Evolutionary conservation across 495 filamentous ascomycete genomes (phyloP), one percentile per base, ranked within the genome.

Genomic region (Trichoderma reesei): DNA sequence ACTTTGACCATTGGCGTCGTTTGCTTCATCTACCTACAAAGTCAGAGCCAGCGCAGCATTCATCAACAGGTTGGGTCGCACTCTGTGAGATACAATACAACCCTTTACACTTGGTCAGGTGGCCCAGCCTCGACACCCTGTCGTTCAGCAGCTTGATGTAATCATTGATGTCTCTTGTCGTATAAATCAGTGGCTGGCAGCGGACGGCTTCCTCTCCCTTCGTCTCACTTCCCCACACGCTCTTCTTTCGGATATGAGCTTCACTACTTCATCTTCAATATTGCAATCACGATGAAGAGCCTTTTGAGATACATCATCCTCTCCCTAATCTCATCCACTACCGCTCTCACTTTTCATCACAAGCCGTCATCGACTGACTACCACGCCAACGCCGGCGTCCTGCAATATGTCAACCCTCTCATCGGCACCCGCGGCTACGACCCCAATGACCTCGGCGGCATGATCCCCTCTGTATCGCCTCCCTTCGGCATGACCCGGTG

Each of bases 401-500:
- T 73, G 7, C 64, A 65, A 63, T 69, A 71, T 46, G 72, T 73
- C 31, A 72, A 73, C 33, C 70, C 72, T 13, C 69, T 68, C 36
- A 69, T 73, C 37, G 70, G 72, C 18, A 73, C 72, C 18, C 66
- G 65, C 6, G 69, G 72, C 8, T 41, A 61, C n/a, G 68, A 68
- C 10, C 68, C 72, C 0, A 60, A 73, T 36, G 70, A 68, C 46
- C 71, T 71, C 44, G 72, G 72, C 1, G 72, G 72, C 56, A 73
- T 73, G 72, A 72, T 73, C 42, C 72, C 72, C 4, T 73, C 72
- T 16, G 70, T 73, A 11, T 72, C 70, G 2, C 66, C 70, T 4
- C 72, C 72, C 6, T 73, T 73, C 41, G 72, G 72, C 13, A 73
- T 73, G 70, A 73, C 72, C 9, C 70, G 72, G 1, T 73, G 72